These are phyloP conservation scores for Ganoderma boninense DNA, from an alignment of 1,284 basidiomycete genomes.

Conservation along the genomic window DNA sequence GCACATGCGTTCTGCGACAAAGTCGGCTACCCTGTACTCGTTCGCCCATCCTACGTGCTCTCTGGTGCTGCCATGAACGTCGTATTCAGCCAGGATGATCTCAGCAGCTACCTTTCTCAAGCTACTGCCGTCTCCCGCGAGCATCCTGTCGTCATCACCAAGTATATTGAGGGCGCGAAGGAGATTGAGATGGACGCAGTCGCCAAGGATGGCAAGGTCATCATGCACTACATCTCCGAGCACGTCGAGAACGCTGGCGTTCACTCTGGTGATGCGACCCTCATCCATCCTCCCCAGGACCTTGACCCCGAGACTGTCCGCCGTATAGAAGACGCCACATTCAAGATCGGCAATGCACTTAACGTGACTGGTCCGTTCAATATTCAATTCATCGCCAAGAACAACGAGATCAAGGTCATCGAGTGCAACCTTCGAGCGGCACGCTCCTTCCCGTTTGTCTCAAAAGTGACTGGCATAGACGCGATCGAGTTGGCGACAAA, in stretches of 20 bases:
- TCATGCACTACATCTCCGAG: conserved; percentile 99
- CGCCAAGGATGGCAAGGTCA: conserved; percentile 95
- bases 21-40: conserved; percentile 95
- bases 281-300: conserved; percentile 98
- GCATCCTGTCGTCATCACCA: conserved; percentile 98
- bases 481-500: conserved; percentile 99
- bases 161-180: conserved; percentile 99
- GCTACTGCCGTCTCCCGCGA: conserved; percentile 98
- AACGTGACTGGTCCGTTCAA: conserved; percentile 99
- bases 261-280: conserved; percentile 96
- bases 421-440: conserved; percentile 99
- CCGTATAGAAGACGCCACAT: conserved; percentile 96
- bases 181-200: conserved; percentile 99
- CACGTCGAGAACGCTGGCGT: conserved; percentile 99
- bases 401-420: conserved; percentile 99
- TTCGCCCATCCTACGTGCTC: conserved; percentile 97
- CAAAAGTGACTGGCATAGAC: conserved; percentile 97
- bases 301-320: conserved; percentile 96
- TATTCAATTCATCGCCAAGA: conserved; percentile 99
- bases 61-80: conserved; percentile 99
- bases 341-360: conserved; percentile 97
- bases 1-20: conserved; percentile 90
- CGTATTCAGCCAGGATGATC: conserved; percentile 92
- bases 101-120: conserved; percentile 92
- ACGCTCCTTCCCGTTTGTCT: conserved; percentile 98